These are phyloP conservation scores for Gentiana macrophylla DNA, from an alignment of 257 asterid species.

Conservation along the genomic window DNA sequence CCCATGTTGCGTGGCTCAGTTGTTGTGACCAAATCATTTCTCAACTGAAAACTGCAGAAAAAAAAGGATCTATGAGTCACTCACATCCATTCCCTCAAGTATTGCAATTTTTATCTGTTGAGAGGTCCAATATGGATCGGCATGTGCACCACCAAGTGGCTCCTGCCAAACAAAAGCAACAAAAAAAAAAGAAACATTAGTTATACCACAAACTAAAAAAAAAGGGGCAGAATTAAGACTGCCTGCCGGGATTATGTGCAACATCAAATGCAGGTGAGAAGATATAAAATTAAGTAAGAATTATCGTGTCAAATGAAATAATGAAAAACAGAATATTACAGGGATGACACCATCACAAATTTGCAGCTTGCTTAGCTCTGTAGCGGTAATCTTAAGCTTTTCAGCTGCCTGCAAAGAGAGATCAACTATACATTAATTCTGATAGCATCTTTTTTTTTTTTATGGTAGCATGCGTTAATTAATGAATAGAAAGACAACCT, in stretches of 20 bases:
- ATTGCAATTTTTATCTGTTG: constrained; percentile 83
- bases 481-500: constrained; percentile 35
- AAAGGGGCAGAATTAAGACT: not conserved
- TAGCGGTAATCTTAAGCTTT: constrained; percentile 81
- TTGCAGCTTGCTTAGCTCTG: constrained; percentile 53
- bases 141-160: constrained; percentile 98
- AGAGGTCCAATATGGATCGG: constrained; percentile 90
- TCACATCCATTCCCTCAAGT: constrained; percentile 78
- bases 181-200: not conserved
- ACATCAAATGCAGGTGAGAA: not conserved
- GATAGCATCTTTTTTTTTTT: constrained; percentile 10
- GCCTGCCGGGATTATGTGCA: not conserved
- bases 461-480: not conserved
- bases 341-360: constrained; percentile 71
- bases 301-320: not conserved
- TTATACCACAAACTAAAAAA: not conserved
- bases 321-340: constrained; percentile 39
- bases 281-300: not conserved
- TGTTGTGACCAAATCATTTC: no score
- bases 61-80: constrained; percentile 22
- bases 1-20: no score
- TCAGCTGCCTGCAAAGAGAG: constrained; percentile 80
- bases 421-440: constrained; percentile 16
- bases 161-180: constrained; percentile 35
- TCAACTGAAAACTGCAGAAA: not conserved